phyloP scores from a whole-genome alignment of 31 red algal species.

The Pterothamnion heteromorphum region DNA sequence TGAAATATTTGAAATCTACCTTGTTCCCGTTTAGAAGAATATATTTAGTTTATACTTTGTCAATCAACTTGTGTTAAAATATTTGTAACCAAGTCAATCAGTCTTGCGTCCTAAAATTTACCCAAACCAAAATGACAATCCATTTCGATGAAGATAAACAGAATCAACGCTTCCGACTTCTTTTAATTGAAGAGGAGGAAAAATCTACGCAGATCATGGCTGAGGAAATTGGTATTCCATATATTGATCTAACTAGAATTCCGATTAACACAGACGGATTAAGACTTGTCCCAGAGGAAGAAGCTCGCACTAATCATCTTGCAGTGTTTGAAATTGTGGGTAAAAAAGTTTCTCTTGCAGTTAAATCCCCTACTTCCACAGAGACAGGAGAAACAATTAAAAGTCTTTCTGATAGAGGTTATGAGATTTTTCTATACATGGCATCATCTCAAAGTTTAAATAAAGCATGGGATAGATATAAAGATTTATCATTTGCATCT shows the following conservation, averaged over 20 bases:
- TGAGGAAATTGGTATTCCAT: neutral
- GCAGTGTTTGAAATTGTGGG: neutral
- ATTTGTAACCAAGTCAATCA: no score
- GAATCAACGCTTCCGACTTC: neutral
- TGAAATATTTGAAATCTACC: no score
- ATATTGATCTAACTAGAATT: neutral
- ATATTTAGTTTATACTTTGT: no score
- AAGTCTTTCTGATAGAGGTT: neutral
- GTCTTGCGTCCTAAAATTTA: no score
- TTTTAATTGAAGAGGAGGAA: neutral
- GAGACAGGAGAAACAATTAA: neutral
- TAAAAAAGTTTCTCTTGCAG: constrained; percentile 6
- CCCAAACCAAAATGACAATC: neutral
- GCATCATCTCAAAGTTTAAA: neutral
- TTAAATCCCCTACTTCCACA: neutral
- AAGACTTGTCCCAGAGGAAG: neutral
- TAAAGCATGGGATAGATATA: constrained; percentile 6
- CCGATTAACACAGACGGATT: constrained; percentile 17
- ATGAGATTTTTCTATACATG: neutral
- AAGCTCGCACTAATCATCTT: neutral
- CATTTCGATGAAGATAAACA: neutral
- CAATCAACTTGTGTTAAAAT: no score
- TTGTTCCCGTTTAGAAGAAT: no score
- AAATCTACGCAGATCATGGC: neutral
- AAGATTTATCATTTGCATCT: neutral